These are phyloP conservation scores for Thalia dealbata DNA, from an alignment of 176 grass and related monocot species.

Conservation along the genomic window DNA sequence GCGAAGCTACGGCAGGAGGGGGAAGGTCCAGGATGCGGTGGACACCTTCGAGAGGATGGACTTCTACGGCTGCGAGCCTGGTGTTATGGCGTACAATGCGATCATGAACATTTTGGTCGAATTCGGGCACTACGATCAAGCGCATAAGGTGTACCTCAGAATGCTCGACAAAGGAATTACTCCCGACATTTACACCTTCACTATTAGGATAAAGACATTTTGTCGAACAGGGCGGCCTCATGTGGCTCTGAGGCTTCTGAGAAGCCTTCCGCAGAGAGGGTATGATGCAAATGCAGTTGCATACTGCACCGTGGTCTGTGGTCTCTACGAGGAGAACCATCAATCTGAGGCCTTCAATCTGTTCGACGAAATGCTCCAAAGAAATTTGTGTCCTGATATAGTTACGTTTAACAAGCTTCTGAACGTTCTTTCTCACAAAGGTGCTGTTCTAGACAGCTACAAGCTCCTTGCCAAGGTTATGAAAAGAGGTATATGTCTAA, in stretches of 20 bases:
- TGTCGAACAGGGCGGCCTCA: constrained; percentile 67
- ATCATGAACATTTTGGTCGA: constrained; percentile 80
- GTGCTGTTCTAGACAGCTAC: constrained; percentile 43
- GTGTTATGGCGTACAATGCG: constrained; percentile 58
- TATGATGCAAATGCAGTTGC: constrained; percentile 31
- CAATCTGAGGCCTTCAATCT: constrained; percentile 32
- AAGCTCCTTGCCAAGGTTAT: constrained; percentile 57
- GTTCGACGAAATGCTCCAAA: constrained; percentile 70
- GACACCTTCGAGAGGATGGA: constrained; percentile 91
- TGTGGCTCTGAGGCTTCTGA: constrained; percentile 56
- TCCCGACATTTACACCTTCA: constrained; percentile 59
- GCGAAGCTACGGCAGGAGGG: constrained; percentile 38
- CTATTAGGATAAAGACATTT: constrained; percentile 72
- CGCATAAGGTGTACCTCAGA: constrained; percentile 85
- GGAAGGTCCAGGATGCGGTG: constrained; percentile 56
- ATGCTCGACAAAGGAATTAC: constrained; percentile 49
- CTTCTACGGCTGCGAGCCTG: constrained; percentile 58
- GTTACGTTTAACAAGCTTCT: constrained; percentile 71
- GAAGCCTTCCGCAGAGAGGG: constrained; percentile 47
- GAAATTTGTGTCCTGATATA: constrained; percentile 31
- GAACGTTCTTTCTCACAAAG: constrained; percentile 69
- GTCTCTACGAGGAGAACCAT: constrained; percentile 32
- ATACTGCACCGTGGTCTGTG: constrained; percentile 60
- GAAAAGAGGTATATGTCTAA: constrained; percentile 45
- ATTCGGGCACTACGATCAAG: constrained; percentile 68